Evolutionary conservation across 768 basidiomycete genomes (phyloP), one percentile per base, ranked within the genome.

Genomic region (Scleroderma citrinum): DNA sequence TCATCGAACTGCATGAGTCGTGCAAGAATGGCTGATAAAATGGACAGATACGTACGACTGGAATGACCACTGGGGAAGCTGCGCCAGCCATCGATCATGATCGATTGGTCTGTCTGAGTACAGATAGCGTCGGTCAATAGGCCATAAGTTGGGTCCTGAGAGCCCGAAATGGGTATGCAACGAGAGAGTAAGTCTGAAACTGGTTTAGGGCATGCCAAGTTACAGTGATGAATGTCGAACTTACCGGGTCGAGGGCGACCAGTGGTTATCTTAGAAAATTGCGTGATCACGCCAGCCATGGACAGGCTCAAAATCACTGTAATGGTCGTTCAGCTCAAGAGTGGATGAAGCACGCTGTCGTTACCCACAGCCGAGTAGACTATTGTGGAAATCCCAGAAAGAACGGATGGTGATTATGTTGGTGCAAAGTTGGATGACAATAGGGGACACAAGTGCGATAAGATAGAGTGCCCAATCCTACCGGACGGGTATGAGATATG

Each of bases 41-140:
- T 7, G 30, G 37, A 24, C 32, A 38, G 21, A 16, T 13, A 70
- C 85, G 44, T 68, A 93, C 92, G 52, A 56, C 89, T 92, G 3
- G 91, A 85, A 67, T 96, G 93, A 1, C 94, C 94, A 47, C 88
- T 91, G 13, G 86, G 87, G 66, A 97, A 96, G 61, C 91, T 93
- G 57, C 88, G 79, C 72, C 91, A 97, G 1, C 93, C 94, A 68
- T 95, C 91, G 24, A 73, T 69, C 55, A 93, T 65, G 23, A 83
- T 75, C 7, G 60, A 54, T 16, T 63, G 57, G 54, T 87, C 69
- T 5, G 78, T 73, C 57, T 85, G 84, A 1, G 89, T 90, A 66
- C 96, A 99, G 46, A 95, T 82, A 5, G 77, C 74, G 46, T 76
- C 78, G n/a, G 75, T 81, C 0, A 83, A 81, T 7, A 98, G 71